Base-by-base conservation (phyloP, 1,284 basidiomycete species). In the Ceraceosorus guamensis region DNA sequence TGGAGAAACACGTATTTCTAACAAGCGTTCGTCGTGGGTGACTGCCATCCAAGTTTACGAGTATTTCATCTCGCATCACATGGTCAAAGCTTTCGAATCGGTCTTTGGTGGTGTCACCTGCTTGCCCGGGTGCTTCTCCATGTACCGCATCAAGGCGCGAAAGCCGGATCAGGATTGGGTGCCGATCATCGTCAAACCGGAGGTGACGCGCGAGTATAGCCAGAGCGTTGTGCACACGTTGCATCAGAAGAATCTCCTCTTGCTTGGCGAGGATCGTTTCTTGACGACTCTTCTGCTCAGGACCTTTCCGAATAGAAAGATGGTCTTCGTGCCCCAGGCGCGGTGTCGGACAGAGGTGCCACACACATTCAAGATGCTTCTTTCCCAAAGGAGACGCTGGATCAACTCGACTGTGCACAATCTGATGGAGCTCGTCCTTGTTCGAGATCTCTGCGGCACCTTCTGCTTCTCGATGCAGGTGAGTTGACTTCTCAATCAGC, bases 401-500 rank as follows among this genome's bases (percentile, higher is more conserved):
- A 98, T 99, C 81, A 98, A 97, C 78, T 97, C 91, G 46, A 98
- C 95, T 0, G 89, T 98, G 49, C 95, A 98, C 81, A 98, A 99
- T 76, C 83, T 99, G 53, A 96, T 97, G 91, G 95, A 99, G 77
- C 86, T 99, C 37, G 90, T 98, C 39, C 85, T 90, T 59, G 95
- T 99, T 32, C 88, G 89, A 63, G 91, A 98, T 73, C 83, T 98
- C 24, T 98, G 78, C 56, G 78, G 79, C 11, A 79, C 78, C 0
- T 79, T 79, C 68, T 79, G 95, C 90, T 79, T 79, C 60, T 78
- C 77, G 43, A 79, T 79, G 78, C 78, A 78, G 62, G 39, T 41
- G 39, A 41, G 39, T 16, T n/a, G 1, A 30, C 45, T 7, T 11
- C 2, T n/a, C 7, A n/a, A n/a, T 10, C n/a, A 8, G 45, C 45